Evolutionary conservation across 169 alveolate genomes (phyloP).

Genomic region (Eimeria necatrix): DNA sequence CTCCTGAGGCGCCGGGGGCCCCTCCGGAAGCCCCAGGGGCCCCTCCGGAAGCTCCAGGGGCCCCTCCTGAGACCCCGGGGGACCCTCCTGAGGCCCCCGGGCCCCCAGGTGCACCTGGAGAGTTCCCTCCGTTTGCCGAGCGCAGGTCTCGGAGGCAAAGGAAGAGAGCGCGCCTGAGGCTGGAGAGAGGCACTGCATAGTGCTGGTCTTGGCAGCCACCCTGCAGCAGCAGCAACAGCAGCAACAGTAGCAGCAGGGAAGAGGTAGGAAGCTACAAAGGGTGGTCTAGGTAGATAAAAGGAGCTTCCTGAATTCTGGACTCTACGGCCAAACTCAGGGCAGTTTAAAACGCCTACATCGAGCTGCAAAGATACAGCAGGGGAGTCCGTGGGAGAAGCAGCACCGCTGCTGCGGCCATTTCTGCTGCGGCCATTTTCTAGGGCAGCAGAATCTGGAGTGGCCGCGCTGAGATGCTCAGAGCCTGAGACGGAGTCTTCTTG

Average conservation of each 20-base stretch:
- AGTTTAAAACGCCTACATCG: too few species aligned
- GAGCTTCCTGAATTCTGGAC: background rate
- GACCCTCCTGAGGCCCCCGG: background rate
- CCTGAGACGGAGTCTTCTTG: too few species aligned
- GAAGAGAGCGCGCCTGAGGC: slow-evolving; percentile 22
- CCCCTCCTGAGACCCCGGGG: background rate
- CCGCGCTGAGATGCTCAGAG: too few species aligned
- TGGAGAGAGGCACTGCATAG: background rate
- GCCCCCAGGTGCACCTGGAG: background rate
- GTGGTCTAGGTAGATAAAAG: background rate
- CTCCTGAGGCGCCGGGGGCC: background rate
- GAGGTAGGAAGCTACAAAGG: background rate
- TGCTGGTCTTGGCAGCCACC: background rate
- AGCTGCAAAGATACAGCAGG: too few species aligned
- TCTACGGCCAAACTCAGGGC: too few species aligned
- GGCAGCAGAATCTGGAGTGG: too few species aligned
- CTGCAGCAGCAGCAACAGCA: slow-evolving; percentile 36
- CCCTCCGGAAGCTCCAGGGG: background rate
- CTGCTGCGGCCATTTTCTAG: background rate
- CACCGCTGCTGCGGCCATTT: background rate
- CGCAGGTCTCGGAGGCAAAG: slow-evolving; percentile 37
- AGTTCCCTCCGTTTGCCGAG: background rate
- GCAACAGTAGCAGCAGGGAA: background rate
- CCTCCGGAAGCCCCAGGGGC: background rate
- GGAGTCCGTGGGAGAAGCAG: too few species aligned